A percentile compares a stretch with the other conserved stretches of the same genome.
phyloP scores from a whole-genome alignment of 2,329 filamentous ascomycete species.

The Colletotrichum godetiae region DNA sequence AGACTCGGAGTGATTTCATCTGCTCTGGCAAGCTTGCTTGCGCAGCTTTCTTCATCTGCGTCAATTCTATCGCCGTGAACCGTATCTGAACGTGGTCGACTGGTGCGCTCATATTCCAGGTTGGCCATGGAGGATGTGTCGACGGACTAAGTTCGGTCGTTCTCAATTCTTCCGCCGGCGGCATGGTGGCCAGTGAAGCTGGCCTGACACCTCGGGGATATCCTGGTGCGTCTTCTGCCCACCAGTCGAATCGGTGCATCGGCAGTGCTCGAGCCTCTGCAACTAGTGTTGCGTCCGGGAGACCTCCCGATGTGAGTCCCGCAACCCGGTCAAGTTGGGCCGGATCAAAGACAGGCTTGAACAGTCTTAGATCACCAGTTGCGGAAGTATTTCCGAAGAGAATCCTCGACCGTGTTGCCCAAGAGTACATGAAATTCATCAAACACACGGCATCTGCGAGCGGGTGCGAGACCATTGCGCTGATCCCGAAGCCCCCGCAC shows the following conservation, averaged over 20 bases:
- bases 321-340: constrained; percentile 50
- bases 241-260: constrained; percentile 61
- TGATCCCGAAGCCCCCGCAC: constrained; percentile 54
- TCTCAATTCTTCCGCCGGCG: not conserved
- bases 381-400: constrained; percentile 6
- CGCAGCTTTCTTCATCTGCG: constrained; percentile 44
- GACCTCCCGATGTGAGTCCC: constrained; percentile 33
- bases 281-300: constrained; percentile 41
- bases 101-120: constrained; percentile 51
- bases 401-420: constrained; percentile 47
- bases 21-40: constrained; percentile 24
- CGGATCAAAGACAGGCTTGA: constrained; percentile 52
- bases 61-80: constrained; percentile 49
- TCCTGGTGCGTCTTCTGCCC: constrained; percentile 46
- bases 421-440: constrained; percentile 54
- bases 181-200: constrained; percentile 42
- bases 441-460: constrained; percentile 57
- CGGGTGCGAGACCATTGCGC: constrained; percentile 54
- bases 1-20: constrained; percentile 41
- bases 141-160: constrained; percentile 41
- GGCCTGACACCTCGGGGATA: constrained; percentile 43
- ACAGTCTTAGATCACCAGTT: fast-evolving
- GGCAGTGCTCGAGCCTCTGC: constrained; percentile 50
- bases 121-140: constrained; percentile 51
- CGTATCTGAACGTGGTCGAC: constrained; percentile 50